phyloP scores from a whole-genome alignment of 164 flowering plant genomes.

The Nelumbo lutea region DNA sequence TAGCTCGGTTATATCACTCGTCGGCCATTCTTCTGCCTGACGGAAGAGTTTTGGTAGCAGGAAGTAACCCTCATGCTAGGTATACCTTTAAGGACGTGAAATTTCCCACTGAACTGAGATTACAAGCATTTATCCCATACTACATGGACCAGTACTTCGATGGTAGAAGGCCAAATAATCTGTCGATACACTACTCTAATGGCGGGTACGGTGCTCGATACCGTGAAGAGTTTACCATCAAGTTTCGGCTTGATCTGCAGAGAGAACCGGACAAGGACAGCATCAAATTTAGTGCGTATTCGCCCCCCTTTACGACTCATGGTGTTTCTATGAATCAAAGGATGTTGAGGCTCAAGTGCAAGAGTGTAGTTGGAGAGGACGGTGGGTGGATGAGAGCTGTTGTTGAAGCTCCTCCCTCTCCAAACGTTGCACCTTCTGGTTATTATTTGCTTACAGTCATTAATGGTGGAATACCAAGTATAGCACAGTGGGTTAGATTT shows the following conservation, averaged over 20 bases:
- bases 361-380: conserved; percentile 18
- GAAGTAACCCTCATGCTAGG: conserved; percentile 51
- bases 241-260: conserved; percentile 25
- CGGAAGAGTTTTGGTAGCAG: conserved; percentile 66
- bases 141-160: conserved; percentile 38
- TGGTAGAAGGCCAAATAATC: conserved; percentile 30
- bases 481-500: conserved; percentile 50
- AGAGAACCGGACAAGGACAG: conserved; percentile 18
- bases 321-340: conserved; percentile 67
- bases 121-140: conserved; percentile 49
- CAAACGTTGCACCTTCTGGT: conserved; percentile 68
- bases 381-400: conserved; percentile 34
- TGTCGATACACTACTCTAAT: conserved; percentile 22
- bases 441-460: conserved; percentile 61
- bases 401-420: conserved; percentile 56
- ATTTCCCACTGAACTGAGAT: conserved; percentile 59
- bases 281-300: conserved; percentile 40
- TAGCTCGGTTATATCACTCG: conserved; percentile 71
- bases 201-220: conserved; percentile 19
- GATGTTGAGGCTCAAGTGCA: conserved; percentile 49
- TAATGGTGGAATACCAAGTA: conserved; percentile 52
- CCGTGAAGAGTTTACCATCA: conserved; percentile 38
- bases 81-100: conserved; percentile 40
- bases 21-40: conserved; percentile 60
- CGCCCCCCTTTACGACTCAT: conserved; percentile 67